phyloP scores from a whole-genome alignment of 352 stramenopile species.

The Aphanomyces cochlioides region DNA sequence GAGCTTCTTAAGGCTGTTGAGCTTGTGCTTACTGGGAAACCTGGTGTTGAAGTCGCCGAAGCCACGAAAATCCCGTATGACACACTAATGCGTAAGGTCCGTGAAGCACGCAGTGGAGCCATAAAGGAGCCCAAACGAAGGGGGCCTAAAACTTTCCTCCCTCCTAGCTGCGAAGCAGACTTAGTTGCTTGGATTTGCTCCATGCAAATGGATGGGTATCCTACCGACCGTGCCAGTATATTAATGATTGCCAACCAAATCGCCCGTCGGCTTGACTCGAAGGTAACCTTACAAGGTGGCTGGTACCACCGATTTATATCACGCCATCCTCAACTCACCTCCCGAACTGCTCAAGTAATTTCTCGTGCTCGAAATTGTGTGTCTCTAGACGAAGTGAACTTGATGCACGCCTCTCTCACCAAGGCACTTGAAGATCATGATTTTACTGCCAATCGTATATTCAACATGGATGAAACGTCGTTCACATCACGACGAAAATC shows the following conservation, averaged over 20 bases:
- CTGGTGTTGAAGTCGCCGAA: too few species aligned
- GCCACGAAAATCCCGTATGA: too few species aligned
- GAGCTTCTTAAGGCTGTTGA: too few species aligned
- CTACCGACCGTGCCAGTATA: too few species aligned
- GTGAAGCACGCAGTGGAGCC: too few species aligned
- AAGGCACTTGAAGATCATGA: neutral
- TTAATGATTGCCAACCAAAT: neutral
- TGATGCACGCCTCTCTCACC: neutral
- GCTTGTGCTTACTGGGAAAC: too few species aligned
- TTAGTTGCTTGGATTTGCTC: neutral
- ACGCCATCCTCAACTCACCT: neutral
- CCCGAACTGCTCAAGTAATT: neutral
- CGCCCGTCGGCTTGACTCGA: neutral
- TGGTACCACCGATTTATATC: neutral
- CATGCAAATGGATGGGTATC: neutral
- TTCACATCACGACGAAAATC: constrained; percentile 4
- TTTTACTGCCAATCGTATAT: neutral
- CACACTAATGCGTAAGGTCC: too few species aligned
- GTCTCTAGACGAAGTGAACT: neutral
- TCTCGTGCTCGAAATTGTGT: neutral
- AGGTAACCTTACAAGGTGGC: neutral
- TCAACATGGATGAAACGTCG: constrained; percentile 8
- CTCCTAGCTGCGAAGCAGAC: neutral
- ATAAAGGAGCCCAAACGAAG: neutral
- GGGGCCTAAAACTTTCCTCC: neutral